Evolutionary conservation across 495 filamentous ascomycete genomes (phyloP).

Genomic region (Eremomyces bilateralis): DNA sequence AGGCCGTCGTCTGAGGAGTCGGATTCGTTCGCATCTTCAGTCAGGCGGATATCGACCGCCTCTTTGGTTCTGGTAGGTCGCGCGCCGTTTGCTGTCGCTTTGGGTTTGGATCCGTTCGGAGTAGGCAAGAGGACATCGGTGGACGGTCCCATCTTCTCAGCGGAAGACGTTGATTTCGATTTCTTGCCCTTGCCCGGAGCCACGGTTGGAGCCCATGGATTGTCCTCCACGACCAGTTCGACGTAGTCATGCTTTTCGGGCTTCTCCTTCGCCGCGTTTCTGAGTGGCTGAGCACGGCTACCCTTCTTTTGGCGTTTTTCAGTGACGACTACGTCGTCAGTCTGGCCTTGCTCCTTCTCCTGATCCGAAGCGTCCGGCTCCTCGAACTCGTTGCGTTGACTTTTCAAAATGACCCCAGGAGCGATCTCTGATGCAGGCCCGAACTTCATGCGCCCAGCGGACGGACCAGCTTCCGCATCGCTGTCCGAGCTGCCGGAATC

Average conservation of each 20-base stretch:
- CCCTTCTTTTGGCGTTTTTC: constrained; percentile 1
- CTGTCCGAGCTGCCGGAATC: constrained; percentile 12
- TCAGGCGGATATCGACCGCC: too few species aligned
- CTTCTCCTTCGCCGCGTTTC: not conserved
- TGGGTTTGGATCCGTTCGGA: too few species aligned
- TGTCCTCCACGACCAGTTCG: not conserved
- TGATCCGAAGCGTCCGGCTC: constrained; percentile 33
- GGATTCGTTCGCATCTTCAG: constrained; percentile 11
- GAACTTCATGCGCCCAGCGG: constrained; percentile 19
- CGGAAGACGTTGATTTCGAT: not conserved
- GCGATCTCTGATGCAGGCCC: constrained; percentile 9
- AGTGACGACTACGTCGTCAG: constrained; percentile 15
- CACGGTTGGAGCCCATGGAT: not conserved
- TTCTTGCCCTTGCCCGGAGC: constrained; percentile 2
- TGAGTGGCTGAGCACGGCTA: too few species aligned
- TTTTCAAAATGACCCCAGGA: constrained; percentile 10
- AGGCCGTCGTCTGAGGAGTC: constrained; percentile 36
- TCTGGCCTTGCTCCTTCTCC: constrained; percentile 20
- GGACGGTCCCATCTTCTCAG: not conserved
- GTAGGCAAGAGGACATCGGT: too few species aligned
- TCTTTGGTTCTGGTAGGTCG: too few species aligned
- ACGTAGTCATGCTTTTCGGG: not conserved
- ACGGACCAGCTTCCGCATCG: constrained; percentile 23
- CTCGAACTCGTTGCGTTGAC: constrained; percentile 38
- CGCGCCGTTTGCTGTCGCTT: constrained; percentile 4